Percentiles rank a stretch among this genome's conserved stretches.
Conservation (phyloP, 192 early-diverging fungal genomes). For the Backusella mclennaniae region DNA sequence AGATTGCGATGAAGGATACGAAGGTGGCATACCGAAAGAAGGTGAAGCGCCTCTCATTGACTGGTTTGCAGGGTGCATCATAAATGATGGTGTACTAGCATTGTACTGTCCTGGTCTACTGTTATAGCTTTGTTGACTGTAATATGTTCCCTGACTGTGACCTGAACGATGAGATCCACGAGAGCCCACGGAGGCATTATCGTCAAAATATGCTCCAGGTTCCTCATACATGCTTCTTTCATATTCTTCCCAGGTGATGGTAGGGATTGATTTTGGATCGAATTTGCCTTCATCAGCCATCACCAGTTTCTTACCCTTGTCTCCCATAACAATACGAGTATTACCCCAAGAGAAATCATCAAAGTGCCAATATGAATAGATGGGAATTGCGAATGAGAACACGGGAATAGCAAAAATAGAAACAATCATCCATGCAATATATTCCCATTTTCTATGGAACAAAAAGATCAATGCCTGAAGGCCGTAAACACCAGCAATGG, state of each 20-base stretch:
- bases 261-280: conserved; percentile 69
- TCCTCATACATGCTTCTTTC: conserved; percentile 59
- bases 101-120: conserved; percentile 24
- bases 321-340: conserved; percentile 88
- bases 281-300: conserved; percentile 71
- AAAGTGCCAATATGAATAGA: conserved; percentile 98
- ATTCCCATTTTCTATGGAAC: conserved; percentile 72
- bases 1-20: background rate
- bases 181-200: conserved; percentile 53
- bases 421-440: conserved; percentile 96
- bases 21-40: background rate
- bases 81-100: background rate
- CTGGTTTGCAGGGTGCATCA: conserved; percentile 1
- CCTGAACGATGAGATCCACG: conserved; percentile 40
- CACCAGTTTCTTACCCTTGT: conserved; percentile 71
- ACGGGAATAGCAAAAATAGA: conserved; percentile 88
- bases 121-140: conserved; percentile 26
- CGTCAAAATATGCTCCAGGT: conserved; percentile 26
- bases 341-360: conserved; percentile 99
- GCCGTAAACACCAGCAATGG: conserved; percentile 84
- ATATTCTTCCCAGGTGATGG: conserved; percentile 78
- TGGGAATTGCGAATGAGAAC: conserved; percentile 75
- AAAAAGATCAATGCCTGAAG: conserved; percentile 86
- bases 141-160: conserved; percentile 40
- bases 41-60: conserved; percentile 10